Evolutionary conservation across 306 rosid genomes (phyloP), one percentile per base, ranked within the genome.

Genomic region (Sicyos edulis): DNA sequence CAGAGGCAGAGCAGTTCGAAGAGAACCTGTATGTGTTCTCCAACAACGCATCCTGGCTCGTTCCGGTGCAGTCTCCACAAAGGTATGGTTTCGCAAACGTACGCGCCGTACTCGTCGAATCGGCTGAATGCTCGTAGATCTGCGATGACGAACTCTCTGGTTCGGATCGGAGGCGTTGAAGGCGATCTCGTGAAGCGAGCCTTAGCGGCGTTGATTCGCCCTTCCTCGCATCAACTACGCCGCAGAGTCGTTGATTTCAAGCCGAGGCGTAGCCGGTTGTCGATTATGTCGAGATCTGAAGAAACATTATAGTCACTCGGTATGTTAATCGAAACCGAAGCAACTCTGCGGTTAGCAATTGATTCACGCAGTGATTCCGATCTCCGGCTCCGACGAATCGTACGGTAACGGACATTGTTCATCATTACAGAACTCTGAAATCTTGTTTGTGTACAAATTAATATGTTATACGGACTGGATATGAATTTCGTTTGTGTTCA

Each of bases 141-240:
- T 17, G 98, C 98, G 42, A 92, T 93, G 98, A 93, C 98, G 62
- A 93, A 93, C 82, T 93, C 98, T 22, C 80, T 93, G 1, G 98
- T 93, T 40, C 76, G 98, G 29, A 93, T 93, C 62, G 89, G 99
- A 12, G 95, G 97, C 54, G 98, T 93, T 0, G 98, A 93, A 57
- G 98, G 98, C 16, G 97, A 93, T 79, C 80, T 93, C 29, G 92
- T 93, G 54, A 87, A 76, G 42, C 83, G 99, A 63, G 99, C 99
- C 19, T 74, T 93, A 54, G 32, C 97, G 0, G 91, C 99, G 14
- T 54, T 93, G 84, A 93, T 93, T 78, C 89, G 99, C 0, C 99
- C 99, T 12, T 93, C 99, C 0, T 93, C 97, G 17, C 99, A 91
- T 65, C 91, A 89, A 51, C 99, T 87, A 78, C 77, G 71, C 54